Evolutionary conservation across 108 stramenopile species (phyloP).

Genomic region (Cyclostephanos tholiformis): DNA sequence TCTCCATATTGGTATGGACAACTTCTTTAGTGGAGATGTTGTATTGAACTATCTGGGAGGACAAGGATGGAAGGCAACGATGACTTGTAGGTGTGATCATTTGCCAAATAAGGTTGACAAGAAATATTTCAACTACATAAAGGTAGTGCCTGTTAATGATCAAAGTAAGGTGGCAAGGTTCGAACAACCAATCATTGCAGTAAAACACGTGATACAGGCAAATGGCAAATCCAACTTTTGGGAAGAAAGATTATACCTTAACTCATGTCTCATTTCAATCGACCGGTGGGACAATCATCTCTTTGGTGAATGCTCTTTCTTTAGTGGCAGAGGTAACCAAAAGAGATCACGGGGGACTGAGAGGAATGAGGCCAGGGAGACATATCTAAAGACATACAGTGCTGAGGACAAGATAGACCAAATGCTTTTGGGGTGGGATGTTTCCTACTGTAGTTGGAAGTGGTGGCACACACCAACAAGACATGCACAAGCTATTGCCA

Average conservation of each 20-base stretch:
- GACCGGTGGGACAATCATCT: constrained; percentile 14
- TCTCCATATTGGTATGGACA: no score
- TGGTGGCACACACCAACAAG: no score
- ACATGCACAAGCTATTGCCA: constrained; percentile 12
- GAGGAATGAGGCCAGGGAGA: no score
- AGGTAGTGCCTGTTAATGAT: not conserved
- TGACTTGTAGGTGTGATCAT: not conserved
- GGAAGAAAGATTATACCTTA: constrained; percentile 10
- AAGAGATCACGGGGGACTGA: constrained; percentile 19
- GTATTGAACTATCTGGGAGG: no score
- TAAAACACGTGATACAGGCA: constrained; percentile 15
- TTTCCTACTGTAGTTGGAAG: no score
- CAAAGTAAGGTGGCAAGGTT: constrained; percentile 23
- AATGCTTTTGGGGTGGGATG: no score
- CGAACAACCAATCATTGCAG: constrained; percentile 26
- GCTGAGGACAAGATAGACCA: no score
- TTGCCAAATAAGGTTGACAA: not conserved
- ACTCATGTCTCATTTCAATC: constrained; percentile 27
- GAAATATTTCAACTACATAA: not conserved
- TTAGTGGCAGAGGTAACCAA: not conserved
- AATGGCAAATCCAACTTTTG: no score
- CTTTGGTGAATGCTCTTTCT: constrained; percentile 15
- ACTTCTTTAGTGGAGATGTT: no score
- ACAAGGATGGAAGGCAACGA: no score
- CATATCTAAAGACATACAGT: no score